Percentiles rank a stretch among this genome's conserved stretches.
phyloP scores from a whole-genome alignment of 768 basidiomycete genomes.

The Termitomyces sp. region DNA sequence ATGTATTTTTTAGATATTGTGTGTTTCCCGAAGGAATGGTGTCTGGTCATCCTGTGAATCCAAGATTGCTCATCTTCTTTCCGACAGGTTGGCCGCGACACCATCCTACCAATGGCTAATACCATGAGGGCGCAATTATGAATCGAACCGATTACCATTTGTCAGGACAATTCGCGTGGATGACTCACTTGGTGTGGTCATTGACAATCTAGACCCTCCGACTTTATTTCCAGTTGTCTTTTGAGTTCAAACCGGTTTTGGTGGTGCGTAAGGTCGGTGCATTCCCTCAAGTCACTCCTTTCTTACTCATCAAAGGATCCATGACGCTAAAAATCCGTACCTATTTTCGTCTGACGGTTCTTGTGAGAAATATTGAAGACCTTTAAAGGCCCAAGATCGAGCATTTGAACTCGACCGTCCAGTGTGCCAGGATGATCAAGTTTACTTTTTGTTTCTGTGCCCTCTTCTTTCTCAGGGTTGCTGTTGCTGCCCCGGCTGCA shows the following conservation, averaged over 20 bases:
- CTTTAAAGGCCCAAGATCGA: slow-evolving; percentile 10
- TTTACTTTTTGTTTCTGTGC: slow-evolving; percentile 32
- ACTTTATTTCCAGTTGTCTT: background rate
- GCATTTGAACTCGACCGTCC: background rate
- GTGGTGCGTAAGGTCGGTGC: background rate
- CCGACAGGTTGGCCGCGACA: background rate
- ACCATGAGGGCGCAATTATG: background rate
- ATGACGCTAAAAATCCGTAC: background rate
- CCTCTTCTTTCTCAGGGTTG: slow-evolving; percentile 28
- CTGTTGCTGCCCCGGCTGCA: slow-evolving; percentile 25
- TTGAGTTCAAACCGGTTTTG: background rate
- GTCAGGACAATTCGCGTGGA: background rate
- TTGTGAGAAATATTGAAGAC: slow-evolving; percentile 4
- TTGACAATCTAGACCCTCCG: background rate
- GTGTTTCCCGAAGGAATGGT: background rate
- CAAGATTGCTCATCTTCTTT: background rate
- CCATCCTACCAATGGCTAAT: background rate
- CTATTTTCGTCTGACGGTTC: background rate
- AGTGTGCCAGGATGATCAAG: slow-evolving; percentile 30
- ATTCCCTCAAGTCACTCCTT: background rate
- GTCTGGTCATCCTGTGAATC: background rate
- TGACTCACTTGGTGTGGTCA: too few species aligned
- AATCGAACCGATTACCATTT: background rate
- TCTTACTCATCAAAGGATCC: background rate
- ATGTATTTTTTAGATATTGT: background rate